These are phyloP conservation scores for Silene coronaria DNA, from an alignment of 179 eudicot species.

Conservation along the genomic window DNA sequence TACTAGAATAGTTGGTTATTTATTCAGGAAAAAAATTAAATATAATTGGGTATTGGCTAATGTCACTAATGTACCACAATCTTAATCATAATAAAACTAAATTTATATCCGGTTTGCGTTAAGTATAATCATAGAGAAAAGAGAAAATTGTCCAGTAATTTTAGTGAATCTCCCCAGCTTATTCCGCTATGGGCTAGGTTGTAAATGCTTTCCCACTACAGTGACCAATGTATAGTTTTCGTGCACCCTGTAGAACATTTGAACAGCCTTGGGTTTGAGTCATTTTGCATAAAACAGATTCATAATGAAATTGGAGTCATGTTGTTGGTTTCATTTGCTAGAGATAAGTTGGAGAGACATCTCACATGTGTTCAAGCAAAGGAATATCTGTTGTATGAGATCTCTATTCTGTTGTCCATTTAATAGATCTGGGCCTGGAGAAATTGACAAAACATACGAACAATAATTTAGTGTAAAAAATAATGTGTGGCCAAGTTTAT, in stretches of 20 bases:
- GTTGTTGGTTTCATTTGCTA: neutral
- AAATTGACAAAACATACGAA: neutral
- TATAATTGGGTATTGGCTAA: no score
- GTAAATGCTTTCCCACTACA: conserved; percentile 64
- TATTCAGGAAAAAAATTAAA: no score
- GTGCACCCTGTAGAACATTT: conserved; percentile 40
- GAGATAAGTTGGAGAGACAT: neutral
- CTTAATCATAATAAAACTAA: no score
- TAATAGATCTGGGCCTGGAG: conserved; percentile 60
- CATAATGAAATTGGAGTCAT: neutral
- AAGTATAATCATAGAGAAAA: no score
- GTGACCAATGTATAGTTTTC: conserved; percentile 50
- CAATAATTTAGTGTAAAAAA: no score
- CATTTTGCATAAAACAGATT: neutral
- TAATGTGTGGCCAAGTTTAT: no score
- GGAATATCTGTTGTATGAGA: conserved; percentile 75
- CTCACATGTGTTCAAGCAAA: conserved; percentile 79
- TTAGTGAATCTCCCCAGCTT: conserved; percentile 63
- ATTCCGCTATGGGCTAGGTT: conserved; percentile 77
- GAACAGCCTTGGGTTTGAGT: neutral
- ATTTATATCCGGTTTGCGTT: no score
- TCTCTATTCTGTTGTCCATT: conserved; percentile 92
- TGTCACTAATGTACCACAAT: no score
- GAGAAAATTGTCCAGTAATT: no score
- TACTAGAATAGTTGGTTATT: no score